Base-by-base conservation (phyloP, 2,329 filamentous ascomycete species). In the Blastomyces silverae region DNA sequence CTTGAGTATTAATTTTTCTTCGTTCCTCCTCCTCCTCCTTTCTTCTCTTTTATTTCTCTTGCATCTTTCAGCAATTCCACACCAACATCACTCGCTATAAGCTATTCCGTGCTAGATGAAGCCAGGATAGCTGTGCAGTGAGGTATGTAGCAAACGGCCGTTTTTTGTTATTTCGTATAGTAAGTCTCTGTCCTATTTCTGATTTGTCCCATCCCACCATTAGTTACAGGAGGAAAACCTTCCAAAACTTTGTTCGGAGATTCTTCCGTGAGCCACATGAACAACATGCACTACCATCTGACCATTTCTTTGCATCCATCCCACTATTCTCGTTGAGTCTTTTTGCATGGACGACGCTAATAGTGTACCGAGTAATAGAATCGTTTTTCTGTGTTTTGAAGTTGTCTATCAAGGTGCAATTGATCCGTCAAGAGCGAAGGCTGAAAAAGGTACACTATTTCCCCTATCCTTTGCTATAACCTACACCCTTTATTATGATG, bases 241-340 rank as follows among this genome's bases (percentile, higher is more conserved):
- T 78, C 77, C 78, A 80, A 80, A 81, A 79, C 75, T 75, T 73
- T 73, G 75, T 80, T 83, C 79, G 79, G 82, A 78, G 81, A 85
- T 78, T 74, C 73, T 72, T 71, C 73, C 74, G 79, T 83, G 83
- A 82, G 82, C 81, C 81, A 78, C 75, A 70, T 53, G 80, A 82
- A 82, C 79, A 83, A 84, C 83, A 85, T 85, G 83, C 83, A 85
- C 78, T 79, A 85, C 83, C 83, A 83, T 84, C 83, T 85, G 80
- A 82, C 64, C 64, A 58, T 61, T 62, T 61, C 56, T n/a, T 57
- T 60, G 22, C 17, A 61, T 59, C 59, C 25, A 58, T 61, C 42
- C 20, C 46, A 53, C 61, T 34, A 44, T 65, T 72, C n/a, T 72
- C 63, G 66, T 52, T 64, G 39, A 56, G 11, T 42, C 44, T n/a